Conservation (phyloP, 768 basidiomycete species). For the Lepiota brunneoincarnata region DNA sequence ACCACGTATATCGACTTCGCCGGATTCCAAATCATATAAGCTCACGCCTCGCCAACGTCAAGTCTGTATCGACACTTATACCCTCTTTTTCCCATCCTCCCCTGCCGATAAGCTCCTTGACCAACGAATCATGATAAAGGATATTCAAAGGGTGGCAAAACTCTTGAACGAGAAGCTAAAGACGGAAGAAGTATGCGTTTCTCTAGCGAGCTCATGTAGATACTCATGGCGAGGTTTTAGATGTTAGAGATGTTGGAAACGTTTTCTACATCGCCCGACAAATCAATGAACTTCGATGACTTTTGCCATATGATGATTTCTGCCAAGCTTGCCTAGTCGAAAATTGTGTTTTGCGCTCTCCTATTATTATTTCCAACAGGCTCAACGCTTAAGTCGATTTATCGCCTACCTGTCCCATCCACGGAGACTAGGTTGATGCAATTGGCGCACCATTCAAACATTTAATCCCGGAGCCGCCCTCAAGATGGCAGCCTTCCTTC, state of each 20-base stretch:
- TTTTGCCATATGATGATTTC: constrained; percentile 75
- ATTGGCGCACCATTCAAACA: too few relatives aligned
- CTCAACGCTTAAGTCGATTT: too few relatives aligned
- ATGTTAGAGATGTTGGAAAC: constrained; percentile 78
- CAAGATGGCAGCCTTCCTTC: too few relatives aligned
- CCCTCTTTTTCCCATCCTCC: constrained; percentile 69
- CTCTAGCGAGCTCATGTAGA: not conserved
- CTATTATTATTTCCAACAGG: too few relatives aligned
- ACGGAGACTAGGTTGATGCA: too few relatives aligned
- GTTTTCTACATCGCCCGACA: constrained; percentile 70
- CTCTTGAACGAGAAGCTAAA: constrained; percentile 71
- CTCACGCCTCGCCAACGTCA: constrained; percentile 53
- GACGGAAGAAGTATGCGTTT: constrained; percentile 60
- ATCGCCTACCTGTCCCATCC: too few relatives aligned
- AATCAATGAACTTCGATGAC: constrained; percentile 63
- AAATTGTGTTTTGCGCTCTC: too few relatives aligned
- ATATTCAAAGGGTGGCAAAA: constrained; percentile 58
- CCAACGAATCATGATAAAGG: constrained; percentile 63
- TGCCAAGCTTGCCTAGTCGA: constrained; percentile 49
- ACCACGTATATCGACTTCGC: constrained; percentile 3
- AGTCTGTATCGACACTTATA: constrained; percentile 56
- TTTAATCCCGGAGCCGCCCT: too few relatives aligned
- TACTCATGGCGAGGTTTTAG: constrained; percentile 30
- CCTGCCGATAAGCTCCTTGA: constrained; percentile 40
- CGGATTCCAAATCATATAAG: constrained; percentile 14